A percentile compares a stretch with the other conserved stretches of the same genome.
These are phyloP conservation scores for Apiotrichum siamense DNA, from an alignment of 1,284 basidiomycete genomes.

Conservation along the genomic window DNA sequence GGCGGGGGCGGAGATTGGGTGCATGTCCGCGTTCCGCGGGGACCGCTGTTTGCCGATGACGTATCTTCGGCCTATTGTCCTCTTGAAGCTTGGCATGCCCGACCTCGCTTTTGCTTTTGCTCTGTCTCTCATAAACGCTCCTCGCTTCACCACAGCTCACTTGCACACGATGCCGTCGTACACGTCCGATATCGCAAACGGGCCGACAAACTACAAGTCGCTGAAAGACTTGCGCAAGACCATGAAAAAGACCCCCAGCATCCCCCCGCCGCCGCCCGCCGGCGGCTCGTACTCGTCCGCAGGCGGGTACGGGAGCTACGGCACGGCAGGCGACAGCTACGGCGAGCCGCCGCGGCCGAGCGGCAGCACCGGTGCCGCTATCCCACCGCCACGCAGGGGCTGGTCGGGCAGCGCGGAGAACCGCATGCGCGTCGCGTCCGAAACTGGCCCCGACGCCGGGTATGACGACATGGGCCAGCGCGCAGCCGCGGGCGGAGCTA, in stretches of 20 bases:
- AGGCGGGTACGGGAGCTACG: neutral
- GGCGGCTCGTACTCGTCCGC: neutral
- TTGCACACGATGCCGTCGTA: neutral
- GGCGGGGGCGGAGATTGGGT: no score
- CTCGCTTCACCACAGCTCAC: neutral
- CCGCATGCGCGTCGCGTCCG: neutral
- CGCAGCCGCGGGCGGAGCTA: no score
- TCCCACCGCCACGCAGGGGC: neutral
- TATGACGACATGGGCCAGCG: no score
- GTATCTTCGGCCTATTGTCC: neutral
- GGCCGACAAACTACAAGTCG: slow-evolving; percentile 9
- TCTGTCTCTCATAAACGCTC: neutral
- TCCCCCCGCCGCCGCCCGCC: neutral
- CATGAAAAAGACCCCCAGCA: neutral
- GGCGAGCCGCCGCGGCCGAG: neutral
- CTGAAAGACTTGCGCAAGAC: slow-evolving; percentile 13
- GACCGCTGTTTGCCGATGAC: neutral
- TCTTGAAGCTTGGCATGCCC: no score
- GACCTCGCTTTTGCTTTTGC: neutral
- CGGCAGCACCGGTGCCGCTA: neutral
- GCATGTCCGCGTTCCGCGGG: no score
- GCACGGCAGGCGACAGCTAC: neutral
- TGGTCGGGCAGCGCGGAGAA: slow-evolving; percentile 1
- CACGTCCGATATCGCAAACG: neutral
- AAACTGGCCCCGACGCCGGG: no score